These are phyloP conservation scores for Datisca glomerata DNA, from an alignment of 306 rosid species.

Conservation along the genomic window DNA sequence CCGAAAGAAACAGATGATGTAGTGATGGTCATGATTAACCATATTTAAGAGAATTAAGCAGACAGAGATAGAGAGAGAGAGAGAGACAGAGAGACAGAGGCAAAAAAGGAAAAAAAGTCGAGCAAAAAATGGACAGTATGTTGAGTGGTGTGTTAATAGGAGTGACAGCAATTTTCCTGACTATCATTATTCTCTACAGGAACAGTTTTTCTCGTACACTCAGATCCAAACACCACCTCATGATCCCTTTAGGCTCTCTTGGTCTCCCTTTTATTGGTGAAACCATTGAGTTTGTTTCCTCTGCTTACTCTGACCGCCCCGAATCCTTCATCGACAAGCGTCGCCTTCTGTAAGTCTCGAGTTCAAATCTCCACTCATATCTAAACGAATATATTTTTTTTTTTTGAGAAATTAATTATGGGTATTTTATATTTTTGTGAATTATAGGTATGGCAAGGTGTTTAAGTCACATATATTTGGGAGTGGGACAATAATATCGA, in stretches of 20 bases:
- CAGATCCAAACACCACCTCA: slow-evolving; percentile 29
- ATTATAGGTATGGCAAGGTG: slow-evolving; percentile 80
- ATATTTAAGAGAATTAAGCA: slow-evolving; percentile 40
- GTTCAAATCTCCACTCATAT: too few relatives aligned
- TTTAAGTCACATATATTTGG: slow-evolving; percentile 97
- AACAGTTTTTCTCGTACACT: slow-evolving; percentile 23
- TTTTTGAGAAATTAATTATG: too few relatives aligned
- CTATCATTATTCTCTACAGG: slow-evolving; percentile 33
- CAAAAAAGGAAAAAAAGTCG: slow-evolving; percentile 12
- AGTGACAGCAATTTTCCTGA: slow-evolving; percentile 24
- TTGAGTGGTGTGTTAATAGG: slow-evolving; percentile 53
- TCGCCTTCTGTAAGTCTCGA: slow-evolving; percentile 37
- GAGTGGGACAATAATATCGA: slow-evolving; percentile 73
- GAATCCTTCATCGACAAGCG: slow-evolving; percentile 81
- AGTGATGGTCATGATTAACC: slow-evolving; percentile 35
- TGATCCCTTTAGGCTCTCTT: slow-evolving; percentile 75
- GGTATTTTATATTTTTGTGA: too few relatives aligned
- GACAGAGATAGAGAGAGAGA: slow-evolving; percentile 15
- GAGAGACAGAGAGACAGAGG: slow-evolving; percentile 12
- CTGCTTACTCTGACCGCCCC: slow-evolving; percentile 87
- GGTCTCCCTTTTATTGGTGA: slow-evolving; percentile 91
- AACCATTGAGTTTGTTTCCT: slow-evolving; percentile 68
- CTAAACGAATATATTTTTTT: too few relatives aligned
- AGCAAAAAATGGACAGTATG: slow-evolving; percentile 42
- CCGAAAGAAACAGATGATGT: slow-evolving; percentile 24